phyloP scores from a whole-genome alignment of 73 alveolate species.

The Paramecium sexaurelia region DNA sequence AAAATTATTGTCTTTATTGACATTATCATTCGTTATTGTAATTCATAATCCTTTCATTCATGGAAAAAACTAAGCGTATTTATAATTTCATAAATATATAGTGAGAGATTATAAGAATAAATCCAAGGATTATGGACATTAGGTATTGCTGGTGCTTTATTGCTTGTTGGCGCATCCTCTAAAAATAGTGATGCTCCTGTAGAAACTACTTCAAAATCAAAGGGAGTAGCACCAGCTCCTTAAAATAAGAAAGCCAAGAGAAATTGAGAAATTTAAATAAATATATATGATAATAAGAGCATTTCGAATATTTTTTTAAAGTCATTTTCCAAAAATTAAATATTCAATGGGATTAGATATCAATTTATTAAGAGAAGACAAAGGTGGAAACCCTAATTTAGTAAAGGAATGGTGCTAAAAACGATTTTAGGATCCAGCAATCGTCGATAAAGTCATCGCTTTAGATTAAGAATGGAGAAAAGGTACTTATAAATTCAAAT shows the following conservation, averaged over 20 bases:
- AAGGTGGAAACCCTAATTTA: conserved; percentile 65
- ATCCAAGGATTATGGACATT: not conserved
- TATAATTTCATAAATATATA: not conserved
- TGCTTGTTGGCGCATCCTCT: not conserved
- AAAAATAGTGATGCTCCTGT: not conserved
- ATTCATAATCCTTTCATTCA: not conserved
- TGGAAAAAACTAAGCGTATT: not conserved
- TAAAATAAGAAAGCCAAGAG: not conserved
- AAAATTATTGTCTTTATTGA: not conserved
- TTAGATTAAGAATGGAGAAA: conserved; percentile 91
- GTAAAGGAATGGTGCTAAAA: conserved; percentile 49
- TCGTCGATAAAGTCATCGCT: conserved; percentile 70
- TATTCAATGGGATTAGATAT: conserved; percentile 68
- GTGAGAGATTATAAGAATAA: not conserved
- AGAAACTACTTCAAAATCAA: not conserved
- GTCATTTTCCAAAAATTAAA: not conserved
- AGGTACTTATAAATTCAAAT: conserved; percentile 33
- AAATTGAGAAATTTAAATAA: conserved; percentile 3
- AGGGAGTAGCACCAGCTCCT: not conserved
- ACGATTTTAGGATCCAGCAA: conserved; percentile 53
- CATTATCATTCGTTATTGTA: not conserved
- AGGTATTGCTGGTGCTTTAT: conserved; percentile 10
- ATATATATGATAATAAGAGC: not conserved
- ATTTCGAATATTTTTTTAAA: conserved; percentile 5
- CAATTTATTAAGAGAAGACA: conserved; percentile 66